Base-by-base conservation (phyloP, 2,329 filamentous ascomycete genomes). In the Colletotrichum musae region DNA sequence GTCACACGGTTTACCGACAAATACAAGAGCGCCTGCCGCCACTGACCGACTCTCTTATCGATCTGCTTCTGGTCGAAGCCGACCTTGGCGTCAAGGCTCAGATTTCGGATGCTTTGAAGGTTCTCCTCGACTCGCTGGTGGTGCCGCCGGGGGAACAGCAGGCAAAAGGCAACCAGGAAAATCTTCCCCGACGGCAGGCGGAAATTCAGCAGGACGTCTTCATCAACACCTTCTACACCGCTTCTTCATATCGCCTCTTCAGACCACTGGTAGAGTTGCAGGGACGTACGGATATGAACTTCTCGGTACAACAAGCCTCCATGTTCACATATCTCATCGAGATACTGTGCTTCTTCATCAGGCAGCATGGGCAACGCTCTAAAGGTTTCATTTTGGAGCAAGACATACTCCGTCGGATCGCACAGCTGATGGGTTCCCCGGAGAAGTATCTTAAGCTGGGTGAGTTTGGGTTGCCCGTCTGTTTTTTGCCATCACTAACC, bases 41-140 rank as follows among this genome's bases (percentile, higher is more conserved):
- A 5, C 82, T 99, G 62, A 98, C 94, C 1, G 96, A 98, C 77
- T 97, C 94, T 0, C 84, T 99, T 48, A 97, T 98, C 68, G 95
- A 98, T 74, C 86, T 99, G 50, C 87, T 99, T 2, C 87, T 98
- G 54, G 91, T 96, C 2, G 96, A 99, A 81, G 92, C 93, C 18
- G 96, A 99, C 77, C 85, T 98, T 16, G 96, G 96, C 0, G 94
- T 98, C 71, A 98, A 97, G 81, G 94, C 94, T 32, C 96, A 98
- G 79, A 92, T 98, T 76, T 94, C 95, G 3, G 96, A 99, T 82
- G 94, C 95, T 7, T 92, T 99, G 78, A 98, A 97, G 81, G 93
- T 98, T 24, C 85, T 99, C 12, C 87, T 99, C 43, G 96, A 98
- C 81, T 91, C 80, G 80, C 78, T 80, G 32, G 21, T 4, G 21